Evolutionary conservation across 2,329 filamentous ascomycete species (phyloP).

Genomic region (Fusarium nematophilum): DNA sequence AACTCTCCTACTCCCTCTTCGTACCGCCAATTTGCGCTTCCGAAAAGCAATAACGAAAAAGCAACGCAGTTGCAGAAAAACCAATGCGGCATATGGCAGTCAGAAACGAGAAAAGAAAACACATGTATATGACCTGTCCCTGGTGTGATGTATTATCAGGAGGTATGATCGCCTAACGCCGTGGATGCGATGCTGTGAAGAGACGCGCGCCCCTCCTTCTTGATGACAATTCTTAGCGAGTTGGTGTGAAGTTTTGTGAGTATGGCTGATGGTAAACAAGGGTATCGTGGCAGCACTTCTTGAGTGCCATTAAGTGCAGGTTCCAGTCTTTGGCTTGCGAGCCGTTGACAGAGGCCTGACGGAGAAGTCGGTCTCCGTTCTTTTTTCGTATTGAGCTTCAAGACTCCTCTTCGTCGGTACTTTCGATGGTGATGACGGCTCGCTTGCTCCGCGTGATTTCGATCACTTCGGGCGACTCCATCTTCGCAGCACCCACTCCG

Average conservation of each 20-base stretch:
- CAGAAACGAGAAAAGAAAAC: conserved; percentile 12
- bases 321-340: conserved; percentile 2
- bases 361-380: too few relatives aligned
- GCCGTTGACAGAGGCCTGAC: too few relatives aligned
- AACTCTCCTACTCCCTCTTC: background rate
- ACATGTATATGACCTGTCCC: conserved; percentile 17
- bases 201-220: conserved; percentile 14
- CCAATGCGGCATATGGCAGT: conserved; percentile 3
- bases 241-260: conserved; percentile 6
- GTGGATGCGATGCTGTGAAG: conserved; percentile 26
- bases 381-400: conserved; percentile 15
- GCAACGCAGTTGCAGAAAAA: conserved; percentile 6
- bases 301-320: conserved; percentile 20
- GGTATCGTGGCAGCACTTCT: conserved; percentile 40
- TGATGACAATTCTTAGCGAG: conserved; percentile 12
- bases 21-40: conserved; percentile 1
- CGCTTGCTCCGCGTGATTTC: conserved; percentile 22
- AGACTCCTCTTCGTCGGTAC: conserved; percentile 34
- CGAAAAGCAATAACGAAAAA: conserved; percentile 9
- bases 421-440: conserved; percentile 27
- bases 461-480: conserved; percentile 15
- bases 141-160: conserved; percentile 1
- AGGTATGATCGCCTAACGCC: conserved; percentile 33
- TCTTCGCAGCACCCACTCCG: conserved; percentile 1
- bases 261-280: conserved; percentile 27